Evolutionary conservation across 2,329 filamentous ascomycete genomes (phyloP).

Genomic region (Lachnellula willkommii): DNA sequence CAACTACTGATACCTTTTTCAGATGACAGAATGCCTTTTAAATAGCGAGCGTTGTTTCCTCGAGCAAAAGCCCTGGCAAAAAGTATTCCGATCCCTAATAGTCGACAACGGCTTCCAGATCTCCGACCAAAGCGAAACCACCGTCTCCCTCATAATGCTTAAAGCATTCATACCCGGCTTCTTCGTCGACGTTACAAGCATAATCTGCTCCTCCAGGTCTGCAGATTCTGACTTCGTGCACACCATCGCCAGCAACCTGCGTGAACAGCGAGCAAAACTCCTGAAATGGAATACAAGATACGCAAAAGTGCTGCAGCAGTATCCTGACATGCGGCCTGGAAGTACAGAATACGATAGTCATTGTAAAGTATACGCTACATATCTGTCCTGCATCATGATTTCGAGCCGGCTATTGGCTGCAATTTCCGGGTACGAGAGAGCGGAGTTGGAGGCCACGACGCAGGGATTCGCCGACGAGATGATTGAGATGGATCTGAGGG

Average conservation of each 20-base stretch:
- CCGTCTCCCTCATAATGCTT: conserved; percentile 20
- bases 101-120: conserved; percentile 11
- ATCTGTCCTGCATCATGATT: conserved; percentile 28
- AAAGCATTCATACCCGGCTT: conserved; percentile 25
- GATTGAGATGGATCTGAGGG: conserved; percentile 26
- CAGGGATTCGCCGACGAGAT: conserved; percentile 28
- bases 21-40: conserved; percentile 24
- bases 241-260: conserved; percentile 1
- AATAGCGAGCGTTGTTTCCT: conserved; percentile 24
- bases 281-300: conserved; percentile 14
- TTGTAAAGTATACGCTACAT: conserved; percentile 22
- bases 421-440: conserved; percentile 14
- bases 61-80: conserved; percentile 19
- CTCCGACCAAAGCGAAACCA: conserved; percentile 21
- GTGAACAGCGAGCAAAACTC: conserved; percentile 14
- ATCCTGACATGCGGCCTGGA: conserved; percentile 9
- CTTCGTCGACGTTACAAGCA: conserved; percentile 28
- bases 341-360: conserved; percentile 16
- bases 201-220: conserved; percentile 8
- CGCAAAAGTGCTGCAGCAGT: background rate
- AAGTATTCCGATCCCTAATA: conserved; percentile 20
- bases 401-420: conserved; percentile 18
- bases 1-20: background rate
- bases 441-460: conserved; percentile 26
- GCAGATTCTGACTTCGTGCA: conserved; percentile 1